phyloP scores from a whole-genome alignment of 2,329 filamentous ascomycete species.

The Scopulariopsis brevicaulis region DNA sequence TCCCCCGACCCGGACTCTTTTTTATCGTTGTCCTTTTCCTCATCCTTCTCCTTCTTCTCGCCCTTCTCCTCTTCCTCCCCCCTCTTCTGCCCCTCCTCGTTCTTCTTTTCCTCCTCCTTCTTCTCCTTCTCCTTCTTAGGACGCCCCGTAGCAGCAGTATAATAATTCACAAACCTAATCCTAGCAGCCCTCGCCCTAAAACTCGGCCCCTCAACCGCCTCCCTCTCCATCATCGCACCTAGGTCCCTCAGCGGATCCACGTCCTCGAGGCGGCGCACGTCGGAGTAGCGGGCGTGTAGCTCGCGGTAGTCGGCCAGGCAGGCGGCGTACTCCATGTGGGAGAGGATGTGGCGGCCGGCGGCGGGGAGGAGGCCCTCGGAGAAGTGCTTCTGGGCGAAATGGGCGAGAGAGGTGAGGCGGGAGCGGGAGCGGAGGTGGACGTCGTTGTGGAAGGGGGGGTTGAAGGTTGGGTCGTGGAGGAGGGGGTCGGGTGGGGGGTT shows the following conservation, averaged over 20 bases:
- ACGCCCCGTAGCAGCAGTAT: conserved; percentile 71
- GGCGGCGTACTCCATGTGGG: conserved; percentile 73
- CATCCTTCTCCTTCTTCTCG: background rate
- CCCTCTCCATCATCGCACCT: conserved; percentile 1
- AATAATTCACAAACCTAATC: conserved; percentile 81
- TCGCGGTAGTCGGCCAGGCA: conserved; percentile 67
- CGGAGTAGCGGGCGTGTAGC: conserved; percentile 58
- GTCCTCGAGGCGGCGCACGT: conserved; percentile 61
- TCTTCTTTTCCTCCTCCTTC: conserved; percentile 25
- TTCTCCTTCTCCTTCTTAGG: conserved; percentile 36
- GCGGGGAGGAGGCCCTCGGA: conserved; percentile 58
- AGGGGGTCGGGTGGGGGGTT: conserved; percentile 7
- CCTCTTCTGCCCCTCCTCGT: conserved; percentile 18
- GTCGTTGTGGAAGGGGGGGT: conserved; percentile 69
- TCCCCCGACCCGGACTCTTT: background rate
- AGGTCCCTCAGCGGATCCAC: conserved; percentile 39
- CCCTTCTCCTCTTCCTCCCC: background rate
- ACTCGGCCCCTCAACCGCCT: conserved; percentile 8
- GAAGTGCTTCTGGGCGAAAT: conserved; percentile 75
- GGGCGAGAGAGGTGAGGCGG: conserved; percentile 54
- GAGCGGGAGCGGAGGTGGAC: conserved; percentile 55
- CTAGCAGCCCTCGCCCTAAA: conserved; percentile 17
- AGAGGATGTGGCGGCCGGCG: conserved; percentile 61
- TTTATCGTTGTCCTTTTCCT: background rate
- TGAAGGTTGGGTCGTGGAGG: conserved; percentile 52